Base-by-base conservation (phyloP, 2,329 filamentous ascomycete species). In the Phyllosticta ampelicida region DNA sequence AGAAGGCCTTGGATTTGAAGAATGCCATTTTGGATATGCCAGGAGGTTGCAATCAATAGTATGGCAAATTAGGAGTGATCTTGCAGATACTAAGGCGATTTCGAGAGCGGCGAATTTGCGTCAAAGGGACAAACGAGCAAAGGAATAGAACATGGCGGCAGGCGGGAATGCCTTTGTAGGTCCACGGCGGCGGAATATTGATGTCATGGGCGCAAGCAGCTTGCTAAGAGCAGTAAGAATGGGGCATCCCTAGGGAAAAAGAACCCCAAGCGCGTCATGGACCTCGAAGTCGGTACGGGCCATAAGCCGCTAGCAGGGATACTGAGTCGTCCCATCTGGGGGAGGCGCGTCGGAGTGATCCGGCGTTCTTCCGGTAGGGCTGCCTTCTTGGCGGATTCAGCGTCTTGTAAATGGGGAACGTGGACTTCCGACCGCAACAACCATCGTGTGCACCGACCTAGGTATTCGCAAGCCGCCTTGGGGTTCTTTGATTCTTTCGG, bases 1-100 rank as follows among this genome's bases (percentile, higher is more conserved):
- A 56, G 48, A 57, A 49, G 13, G 53, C 50, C 21, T 62, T 62
- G 49, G 23, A 36, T 19, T 16, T 60, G 30, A 60, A 36, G 21
- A 56, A 36, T 11, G 58, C 21, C 58, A 60, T 60, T 13, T 44
- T 30, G 53, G 44, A 51, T 5, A 13, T 11, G n/a, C 4, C 10
- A 21, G 36, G 10, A 13, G n/a, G 21, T 11, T 10, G 4, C 9
- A 8, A 23, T 53, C 3, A 10, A 44, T 11, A 48, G 44, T 13
- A 48, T 23, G 4, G 11, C 9, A 30, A 9, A 26, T 21, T 21
- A 9, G 30, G 16, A 10, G n/a, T 36, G 11, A 23, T 36, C 20
- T 28, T 16, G 44, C 2, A 13, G 16, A 1, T 20, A 18, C 48
- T 44, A 20, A 5, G 19, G 48, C 36, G 28, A 18, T 11, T 23